Evolutionary conservation across 108 stramenopile species (phyloP).

Genomic region (Skeletonema potamos): DNA sequence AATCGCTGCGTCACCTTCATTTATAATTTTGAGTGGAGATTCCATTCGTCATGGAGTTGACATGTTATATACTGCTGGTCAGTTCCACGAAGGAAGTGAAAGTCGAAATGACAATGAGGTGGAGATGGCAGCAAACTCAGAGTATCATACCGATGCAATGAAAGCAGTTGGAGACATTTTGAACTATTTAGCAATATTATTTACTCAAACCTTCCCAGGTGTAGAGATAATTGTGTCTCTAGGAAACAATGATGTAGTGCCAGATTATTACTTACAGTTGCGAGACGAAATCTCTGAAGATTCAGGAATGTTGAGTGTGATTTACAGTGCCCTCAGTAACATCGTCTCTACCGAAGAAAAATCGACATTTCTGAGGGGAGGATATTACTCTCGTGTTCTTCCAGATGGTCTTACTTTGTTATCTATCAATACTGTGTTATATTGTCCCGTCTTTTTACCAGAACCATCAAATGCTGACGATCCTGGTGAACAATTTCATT

Average conservation of each 20-base stretch:
- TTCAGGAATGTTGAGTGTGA: slow-evolving; percentile 24
- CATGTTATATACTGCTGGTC: slow-evolving; percentile 1
- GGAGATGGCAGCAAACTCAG: neutral
- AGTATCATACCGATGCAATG: slow-evolving; percentile 24
- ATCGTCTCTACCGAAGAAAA: slow-evolving; percentile 12
- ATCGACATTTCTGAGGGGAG: slow-evolving; percentile 54
- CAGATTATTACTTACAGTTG: slow-evolving; percentile 60
- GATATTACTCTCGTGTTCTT: slow-evolving; percentile 54
- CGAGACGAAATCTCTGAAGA: neutral
- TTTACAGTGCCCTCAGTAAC: slow-evolving; percentile 20
- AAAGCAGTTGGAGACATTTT: slow-evolving; percentile 31
- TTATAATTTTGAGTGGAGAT: slow-evolving; percentile 63
- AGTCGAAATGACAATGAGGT: neutral
- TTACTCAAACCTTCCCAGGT: slow-evolving; percentile 12
- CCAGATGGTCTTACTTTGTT: slow-evolving; percentile 44
- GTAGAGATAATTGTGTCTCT: slow-evolving; percentile 44
- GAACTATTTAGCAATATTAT: neutral
- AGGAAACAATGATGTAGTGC: slow-evolving; percentile 77
- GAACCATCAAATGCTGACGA: slow-evolving; percentile 44
- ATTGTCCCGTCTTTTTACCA: slow-evolving; percentile 45
- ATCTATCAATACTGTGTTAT: slow-evolving; percentile 65
- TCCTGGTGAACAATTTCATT: slow-evolving; percentile 63
- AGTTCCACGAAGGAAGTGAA: neutral
- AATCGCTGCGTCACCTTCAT: too few species aligned
- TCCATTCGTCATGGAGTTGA: slow-evolving; percentile 38